Percentiles rank a stretch among this genome's conserved stretches.
Conservation (phyloP, 1,284 basidiomycete genomes). For the Pterulicium gracile region DNA sequence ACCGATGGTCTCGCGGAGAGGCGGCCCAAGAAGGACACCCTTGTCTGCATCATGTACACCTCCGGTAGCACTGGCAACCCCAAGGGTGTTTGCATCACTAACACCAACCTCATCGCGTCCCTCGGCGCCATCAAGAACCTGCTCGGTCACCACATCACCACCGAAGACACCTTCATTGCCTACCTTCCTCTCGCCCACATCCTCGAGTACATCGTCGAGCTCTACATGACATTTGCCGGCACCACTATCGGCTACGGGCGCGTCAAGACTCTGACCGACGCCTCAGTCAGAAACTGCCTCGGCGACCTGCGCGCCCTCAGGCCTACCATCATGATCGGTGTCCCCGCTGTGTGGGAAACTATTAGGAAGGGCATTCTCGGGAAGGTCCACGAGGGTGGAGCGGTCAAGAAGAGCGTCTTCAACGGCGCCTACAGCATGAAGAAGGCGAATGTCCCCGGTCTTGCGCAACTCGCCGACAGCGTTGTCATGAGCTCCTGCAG, state of each 20-base stretch:
- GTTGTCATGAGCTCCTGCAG: slow-evolving; percentile 71
- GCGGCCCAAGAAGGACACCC: slow-evolving; percentile 50
- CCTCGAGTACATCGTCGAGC: slow-evolving; percentile 76
- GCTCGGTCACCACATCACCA: slow-evolving; percentile 65
- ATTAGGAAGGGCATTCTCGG: slow-evolving; percentile 88
- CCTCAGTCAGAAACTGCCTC: slow-evolving; percentile 80
- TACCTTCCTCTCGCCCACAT: slow-evolving; percentile 93
- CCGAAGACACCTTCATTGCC: slow-evolving; percentile 72
- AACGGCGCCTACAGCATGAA: slow-evolving; percentile 60
- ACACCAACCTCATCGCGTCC: slow-evolving; percentile 80
- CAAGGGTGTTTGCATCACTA: slow-evolving; percentile 89
- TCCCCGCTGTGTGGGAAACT: slow-evolving; percentile 86
- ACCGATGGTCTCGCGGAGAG: slow-evolving; percentile 41
- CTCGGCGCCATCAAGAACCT: slow-evolving; percentile 71
- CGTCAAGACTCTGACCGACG: slow-evolving; percentile 94
- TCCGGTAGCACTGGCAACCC: slow-evolving; percentile 88
- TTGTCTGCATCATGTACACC: slow-evolving; percentile 96
- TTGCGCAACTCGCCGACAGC: slow-evolving; percentile 62
- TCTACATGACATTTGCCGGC: slow-evolving; percentile 53
- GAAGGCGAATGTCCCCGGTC: slow-evolving; percentile 54
- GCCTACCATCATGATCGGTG: slow-evolving; percentile 84
- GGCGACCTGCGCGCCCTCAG: slow-evolving; percentile 81
- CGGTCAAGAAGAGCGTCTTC: slow-evolving; percentile 67
- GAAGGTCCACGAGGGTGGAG: slow-evolving; percentile 64
- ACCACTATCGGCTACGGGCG: slow-evolving; percentile 82